Evolutionary conservation across 1,284 basidiomycete genomes (phyloP).

Genomic region (Bondarzewia mesenterica): DNA sequence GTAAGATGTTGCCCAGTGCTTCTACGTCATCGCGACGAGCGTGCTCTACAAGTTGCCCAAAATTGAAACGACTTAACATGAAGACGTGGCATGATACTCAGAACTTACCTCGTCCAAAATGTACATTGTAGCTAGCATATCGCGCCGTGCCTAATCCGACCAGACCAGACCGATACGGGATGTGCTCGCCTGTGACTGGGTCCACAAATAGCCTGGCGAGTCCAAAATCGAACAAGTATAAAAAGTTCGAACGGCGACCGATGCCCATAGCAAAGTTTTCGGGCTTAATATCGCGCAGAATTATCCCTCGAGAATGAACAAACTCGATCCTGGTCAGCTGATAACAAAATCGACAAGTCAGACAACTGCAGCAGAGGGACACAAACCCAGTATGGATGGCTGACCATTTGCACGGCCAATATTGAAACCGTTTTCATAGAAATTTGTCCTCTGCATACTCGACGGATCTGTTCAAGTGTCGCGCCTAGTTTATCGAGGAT

Average conservation of each 20-base stretch:
- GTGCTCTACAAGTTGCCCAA: too few relatives aligned
- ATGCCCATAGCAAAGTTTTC: constrained; percentile 14
- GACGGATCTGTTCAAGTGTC: constrained; percentile 7
- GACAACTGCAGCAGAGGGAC: not conserved
- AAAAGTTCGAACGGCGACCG: not conserved
- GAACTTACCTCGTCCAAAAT: constrained; percentile 6
- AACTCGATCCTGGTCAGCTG: constrained; percentile 6
- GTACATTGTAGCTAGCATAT: constrained; percentile 10
- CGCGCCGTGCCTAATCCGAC: constrained; percentile 6
- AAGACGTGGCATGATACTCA: too few relatives aligned
- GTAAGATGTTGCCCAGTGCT: constrained; percentile 19
- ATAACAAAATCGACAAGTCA: not conserved
- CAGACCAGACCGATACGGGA: constrained; percentile 8
- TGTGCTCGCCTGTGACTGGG: constrained; percentile 9
- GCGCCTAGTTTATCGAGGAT: constrained; percentile 15
- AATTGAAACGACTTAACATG: too few relatives aligned
- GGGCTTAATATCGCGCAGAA: constrained; percentile 14
- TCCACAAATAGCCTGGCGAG: constrained; percentile 9
- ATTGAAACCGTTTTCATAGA: constrained; percentile 13
- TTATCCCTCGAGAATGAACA: constrained; percentile 12
- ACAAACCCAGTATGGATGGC: not conserved
- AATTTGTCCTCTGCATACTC: constrained; percentile 13
- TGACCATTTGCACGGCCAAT: constrained; percentile 12
- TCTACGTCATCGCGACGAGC: constrained; percentile 17
- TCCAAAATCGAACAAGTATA: constrained; percentile 14